Percentiles rank a stretch among this genome's conserved stretches.
Conservation (phyloP, 331 rosid genomes). For the Phaseolus coccineus region DNA sequence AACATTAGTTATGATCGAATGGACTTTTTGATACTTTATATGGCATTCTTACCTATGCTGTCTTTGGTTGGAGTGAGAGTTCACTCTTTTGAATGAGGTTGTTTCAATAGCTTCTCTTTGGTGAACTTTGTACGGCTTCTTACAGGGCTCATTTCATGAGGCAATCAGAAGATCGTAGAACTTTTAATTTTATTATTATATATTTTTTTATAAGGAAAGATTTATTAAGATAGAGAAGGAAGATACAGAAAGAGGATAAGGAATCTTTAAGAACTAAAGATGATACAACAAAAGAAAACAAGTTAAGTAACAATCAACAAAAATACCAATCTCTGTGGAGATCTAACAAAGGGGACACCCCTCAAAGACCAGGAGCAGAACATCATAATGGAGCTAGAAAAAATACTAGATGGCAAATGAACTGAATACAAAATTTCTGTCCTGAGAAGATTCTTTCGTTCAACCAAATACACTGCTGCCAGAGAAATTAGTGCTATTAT, state of each 20-base stretch:
- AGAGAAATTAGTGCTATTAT: background rate
- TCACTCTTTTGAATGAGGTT: background rate
- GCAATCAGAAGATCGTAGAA: slow-evolving; percentile 4
- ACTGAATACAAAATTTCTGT: background rate
- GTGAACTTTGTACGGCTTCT: background rate
- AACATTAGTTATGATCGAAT: background rate
- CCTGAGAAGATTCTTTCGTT: background rate
- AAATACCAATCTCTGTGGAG: background rate
- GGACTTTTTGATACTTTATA: background rate
- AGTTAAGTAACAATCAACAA: background rate
- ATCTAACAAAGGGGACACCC: background rate
- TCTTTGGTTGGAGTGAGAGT: background rate
- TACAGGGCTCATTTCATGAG: slow-evolving; percentile 31
- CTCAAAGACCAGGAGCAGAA: background rate
- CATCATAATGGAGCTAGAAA: background rate
- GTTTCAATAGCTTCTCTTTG: slow-evolving; percentile 14
- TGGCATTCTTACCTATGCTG: background rate
- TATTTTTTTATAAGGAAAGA: background rate
- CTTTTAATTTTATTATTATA: background rate
- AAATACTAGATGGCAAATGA: background rate
- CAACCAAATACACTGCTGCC: background rate
- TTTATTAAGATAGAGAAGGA: background rate
- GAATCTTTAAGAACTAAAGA: background rate
- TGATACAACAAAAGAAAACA: background rate
- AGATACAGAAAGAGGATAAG: background rate